Evolutionary conservation across 148 eudicot species (phyloP).

Genomic region (Chenopodium berlandieri): DNA sequence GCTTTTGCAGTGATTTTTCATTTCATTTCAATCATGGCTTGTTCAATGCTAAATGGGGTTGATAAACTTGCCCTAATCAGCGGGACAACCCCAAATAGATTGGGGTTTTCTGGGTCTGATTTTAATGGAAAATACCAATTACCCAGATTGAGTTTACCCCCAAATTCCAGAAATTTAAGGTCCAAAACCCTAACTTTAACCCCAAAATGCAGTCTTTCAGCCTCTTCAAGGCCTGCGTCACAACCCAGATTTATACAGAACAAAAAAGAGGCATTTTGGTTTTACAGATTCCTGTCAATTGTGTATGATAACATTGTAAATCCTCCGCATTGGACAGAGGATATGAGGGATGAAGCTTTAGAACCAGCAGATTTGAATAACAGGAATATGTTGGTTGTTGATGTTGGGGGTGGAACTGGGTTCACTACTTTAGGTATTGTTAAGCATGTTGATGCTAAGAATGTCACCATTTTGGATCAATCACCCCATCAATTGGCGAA

Average conservation of each 20-base stretch:
- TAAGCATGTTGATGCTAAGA: constrained; percentile 84
- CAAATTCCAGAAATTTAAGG: constrained; percentile 29
- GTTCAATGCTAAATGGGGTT: constrained; percentile 59
- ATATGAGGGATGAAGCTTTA: constrained; percentile 86
- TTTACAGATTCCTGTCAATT: constrained; percentile 76
- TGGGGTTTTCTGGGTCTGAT: constrained; percentile 44
- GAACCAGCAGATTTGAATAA: constrained; percentile 73
- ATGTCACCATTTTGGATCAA: constrained; percentile 89
- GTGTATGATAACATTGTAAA: constrained; percentile 74
- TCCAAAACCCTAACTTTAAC: constrained; percentile 37
- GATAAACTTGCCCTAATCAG: constrained; percentile 42
- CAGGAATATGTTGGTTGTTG: constrained; percentile 61
- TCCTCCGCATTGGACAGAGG: constrained; percentile 88
- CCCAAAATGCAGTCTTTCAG: constrained; percentile 61
- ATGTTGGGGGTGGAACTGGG: constrained; percentile 96
- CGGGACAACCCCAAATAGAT: constrained; percentile 36
- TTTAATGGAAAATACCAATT: constrained; percentile 33
- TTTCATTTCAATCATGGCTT: constrained; percentile 41
- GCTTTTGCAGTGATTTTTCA: neutral
- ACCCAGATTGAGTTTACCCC: constrained; percentile 32
- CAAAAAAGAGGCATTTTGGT: constrained; percentile 94
- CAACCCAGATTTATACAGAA: constrained; percentile 93
- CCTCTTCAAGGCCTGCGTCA: constrained; percentile 72
- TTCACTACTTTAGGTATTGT: constrained; percentile 83
- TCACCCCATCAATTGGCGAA: constrained; percentile 93